Percentiles rank a stretch among this genome's conserved stretches.
These are phyloP conservation scores for Naganishia cerealis DNA, from an alignment of 1,284 basidiomycete genomes.

Conservation along the genomic window DNA sequence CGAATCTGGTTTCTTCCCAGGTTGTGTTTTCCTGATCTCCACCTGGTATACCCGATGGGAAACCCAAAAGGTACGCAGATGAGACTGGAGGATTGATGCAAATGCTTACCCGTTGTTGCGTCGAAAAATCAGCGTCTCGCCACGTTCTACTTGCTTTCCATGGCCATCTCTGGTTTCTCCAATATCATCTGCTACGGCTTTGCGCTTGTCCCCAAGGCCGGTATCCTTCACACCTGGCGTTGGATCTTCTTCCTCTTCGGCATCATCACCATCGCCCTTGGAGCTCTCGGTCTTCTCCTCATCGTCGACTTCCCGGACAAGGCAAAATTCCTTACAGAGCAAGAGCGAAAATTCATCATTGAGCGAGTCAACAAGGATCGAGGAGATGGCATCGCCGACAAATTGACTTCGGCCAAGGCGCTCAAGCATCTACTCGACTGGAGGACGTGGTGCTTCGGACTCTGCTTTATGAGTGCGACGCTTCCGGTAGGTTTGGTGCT, in stretches of 20 bases:
- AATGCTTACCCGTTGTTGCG: not conserved
- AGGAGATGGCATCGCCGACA: constrained; percentile 53
- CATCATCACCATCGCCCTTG: constrained; percentile 46
- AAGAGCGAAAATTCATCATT: constrained; percentile 51
- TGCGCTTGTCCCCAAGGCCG: constrained; percentile 38
- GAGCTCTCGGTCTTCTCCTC: constrained; percentile 42
- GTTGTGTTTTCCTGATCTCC: constrained; percentile 54
- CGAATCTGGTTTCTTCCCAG: constrained; percentile 49
- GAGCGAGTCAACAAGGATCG: constrained; percentile 56
- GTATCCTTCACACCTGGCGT: constrained; percentile 46
- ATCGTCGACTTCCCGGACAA: constrained; percentile 57
- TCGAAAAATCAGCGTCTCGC: constrained; percentile 6
- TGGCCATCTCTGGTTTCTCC: constrained; percentile 53
- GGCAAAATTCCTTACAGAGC: constrained; percentile 53
- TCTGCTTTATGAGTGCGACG: constrained; percentile 33
- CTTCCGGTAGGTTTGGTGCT: constrained; percentile 29
- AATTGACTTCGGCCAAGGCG: constrained; percentile 50
- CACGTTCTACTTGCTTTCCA: constrained; percentile 40
- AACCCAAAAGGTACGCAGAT: constrained; percentile 43
- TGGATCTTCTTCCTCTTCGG: constrained; percentile 46
- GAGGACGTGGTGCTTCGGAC: constrained; percentile 52
- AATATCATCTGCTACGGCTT: constrained; percentile 54
- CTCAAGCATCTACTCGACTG: constrained; percentile 48
- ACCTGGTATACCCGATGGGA: constrained; percentile 57
- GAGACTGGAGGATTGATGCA: not conserved